Conservation (phyloP, 305 asterid genomes). For the Fraxinus latifolia region DNA sequence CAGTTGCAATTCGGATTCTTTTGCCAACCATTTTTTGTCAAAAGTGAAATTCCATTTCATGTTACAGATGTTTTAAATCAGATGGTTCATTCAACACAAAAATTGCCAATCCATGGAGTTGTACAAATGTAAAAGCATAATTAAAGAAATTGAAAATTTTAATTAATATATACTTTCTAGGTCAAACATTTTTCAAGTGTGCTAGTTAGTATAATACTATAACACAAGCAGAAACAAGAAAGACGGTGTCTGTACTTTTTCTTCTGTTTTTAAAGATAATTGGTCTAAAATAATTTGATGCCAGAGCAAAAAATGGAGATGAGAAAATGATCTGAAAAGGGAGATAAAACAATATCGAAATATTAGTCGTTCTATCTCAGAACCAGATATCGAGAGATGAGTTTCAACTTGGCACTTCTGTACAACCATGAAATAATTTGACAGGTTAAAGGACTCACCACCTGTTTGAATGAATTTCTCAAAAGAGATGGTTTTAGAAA, state of each 20-base stretch:
- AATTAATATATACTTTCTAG: background rate
- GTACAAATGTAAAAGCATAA: background rate
- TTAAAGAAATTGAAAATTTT: background rate
- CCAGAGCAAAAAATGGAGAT: background rate
- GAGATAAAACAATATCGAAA: background rate
- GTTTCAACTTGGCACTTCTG: background rate
- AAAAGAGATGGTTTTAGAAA: background rate
- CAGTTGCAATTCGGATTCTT: background rate
- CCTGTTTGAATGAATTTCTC: background rate
- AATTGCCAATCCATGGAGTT: background rate
- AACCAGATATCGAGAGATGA: background rate
- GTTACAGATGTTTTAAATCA: constrained; percentile 14
- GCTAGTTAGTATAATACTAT: background rate
- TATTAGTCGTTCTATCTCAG: background rate
- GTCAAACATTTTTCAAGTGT: background rate
- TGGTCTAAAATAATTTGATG: background rate
- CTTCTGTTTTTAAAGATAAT: background rate
- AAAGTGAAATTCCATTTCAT: background rate
- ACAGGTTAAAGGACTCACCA: background rate
- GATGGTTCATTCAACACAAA: background rate
- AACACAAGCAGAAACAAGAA: background rate
- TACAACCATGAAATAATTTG: constrained; percentile 11
- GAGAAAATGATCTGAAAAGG: background rate
- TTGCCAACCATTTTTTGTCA: background rate
- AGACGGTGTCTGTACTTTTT: background rate